Conservation (phyloP, 176 grass and related monocot genomes). For the Cymbopogon citratus region DNA sequence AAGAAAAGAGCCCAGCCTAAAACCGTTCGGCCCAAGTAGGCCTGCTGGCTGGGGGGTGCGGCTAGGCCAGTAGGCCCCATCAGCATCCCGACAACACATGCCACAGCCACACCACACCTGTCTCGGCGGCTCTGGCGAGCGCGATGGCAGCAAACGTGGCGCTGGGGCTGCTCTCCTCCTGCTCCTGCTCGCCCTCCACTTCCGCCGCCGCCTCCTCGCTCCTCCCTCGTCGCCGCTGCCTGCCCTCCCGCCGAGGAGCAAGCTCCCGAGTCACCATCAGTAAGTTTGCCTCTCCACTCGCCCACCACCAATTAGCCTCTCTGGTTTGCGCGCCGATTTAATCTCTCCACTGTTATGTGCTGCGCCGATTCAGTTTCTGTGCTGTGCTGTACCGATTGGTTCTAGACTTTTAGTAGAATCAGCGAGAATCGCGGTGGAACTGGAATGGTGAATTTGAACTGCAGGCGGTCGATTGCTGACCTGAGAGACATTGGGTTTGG, state of each 20-base stretch:
- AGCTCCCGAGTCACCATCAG: slow-evolving; percentile 15
- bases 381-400: background rate
- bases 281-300: slow-evolving; percentile 8
- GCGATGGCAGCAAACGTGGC: slow-evolving; percentile 43
- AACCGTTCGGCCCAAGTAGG: background rate
- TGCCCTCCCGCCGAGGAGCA: background rate
- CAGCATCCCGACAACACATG: background rate
- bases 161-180: slow-evolving; percentile 23
- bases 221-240: slow-evolving; percentile 10
- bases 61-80: background rate
- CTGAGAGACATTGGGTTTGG: background rate
- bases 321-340: background rate
- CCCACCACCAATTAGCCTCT: background rate
- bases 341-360: background rate
- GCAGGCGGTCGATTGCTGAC: background rate
- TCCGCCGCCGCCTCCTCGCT: background rate
- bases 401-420: background rate
- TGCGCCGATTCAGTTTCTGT: background rate
- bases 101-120: background rate
- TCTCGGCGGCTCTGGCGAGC: background rate
- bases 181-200: slow-evolving; percentile 23
- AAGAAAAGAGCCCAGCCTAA: background rate
- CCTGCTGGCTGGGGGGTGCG: no score
- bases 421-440: background rate
- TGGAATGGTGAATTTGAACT: background rate